phyloP scores from a whole-genome alignment of 192 early-diverging fungal genomes.

The Dissophora ornata region DNA sequence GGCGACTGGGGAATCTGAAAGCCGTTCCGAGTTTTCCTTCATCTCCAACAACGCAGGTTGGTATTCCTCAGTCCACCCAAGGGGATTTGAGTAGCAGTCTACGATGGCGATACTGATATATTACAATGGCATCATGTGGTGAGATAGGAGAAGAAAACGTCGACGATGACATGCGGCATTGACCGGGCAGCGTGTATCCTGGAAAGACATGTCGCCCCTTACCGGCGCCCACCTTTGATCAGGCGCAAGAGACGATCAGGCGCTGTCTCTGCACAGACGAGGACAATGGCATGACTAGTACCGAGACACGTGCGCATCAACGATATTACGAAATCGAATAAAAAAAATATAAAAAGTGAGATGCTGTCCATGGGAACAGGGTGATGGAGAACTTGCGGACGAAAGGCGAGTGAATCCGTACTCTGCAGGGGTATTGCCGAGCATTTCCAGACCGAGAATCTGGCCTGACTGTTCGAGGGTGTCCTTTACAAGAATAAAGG shows the following conservation, averaged over 20 bases:
- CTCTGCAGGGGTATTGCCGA: slow-evolving; percentile 31
- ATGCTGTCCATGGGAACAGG: no score
- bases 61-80: slow-evolving; percentile 32
- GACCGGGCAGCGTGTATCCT: no score
- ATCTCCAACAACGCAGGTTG: background rate
- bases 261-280: slow-evolving; percentile 39
- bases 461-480: slow-evolving; percentile 47
- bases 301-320: no score
- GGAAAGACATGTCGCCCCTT: no score
- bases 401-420: slow-evolving; percentile 4
- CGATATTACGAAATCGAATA: no score
- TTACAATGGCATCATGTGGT: background rate
- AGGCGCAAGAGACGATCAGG: slow-evolving; percentile 26
- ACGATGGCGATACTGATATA: slow-evolving; percentile 17
- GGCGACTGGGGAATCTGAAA: background rate
- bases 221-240: slow-evolving; percentile 24
- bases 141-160: background rate
- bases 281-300: slow-evolving; percentile 31
- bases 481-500: slow-evolving; percentile 48
- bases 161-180: no score
- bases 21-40: no score
- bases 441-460: slow-evolving; percentile 30
- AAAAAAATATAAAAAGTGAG: no score
- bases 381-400: no score
- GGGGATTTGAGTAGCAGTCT: slow-evolving; percentile 43